Evolutionary conservation across 345 rosid species (phyloP), one percentile per base, ranked within the genome.

Genomic region (Pistacia vera): DNA sequence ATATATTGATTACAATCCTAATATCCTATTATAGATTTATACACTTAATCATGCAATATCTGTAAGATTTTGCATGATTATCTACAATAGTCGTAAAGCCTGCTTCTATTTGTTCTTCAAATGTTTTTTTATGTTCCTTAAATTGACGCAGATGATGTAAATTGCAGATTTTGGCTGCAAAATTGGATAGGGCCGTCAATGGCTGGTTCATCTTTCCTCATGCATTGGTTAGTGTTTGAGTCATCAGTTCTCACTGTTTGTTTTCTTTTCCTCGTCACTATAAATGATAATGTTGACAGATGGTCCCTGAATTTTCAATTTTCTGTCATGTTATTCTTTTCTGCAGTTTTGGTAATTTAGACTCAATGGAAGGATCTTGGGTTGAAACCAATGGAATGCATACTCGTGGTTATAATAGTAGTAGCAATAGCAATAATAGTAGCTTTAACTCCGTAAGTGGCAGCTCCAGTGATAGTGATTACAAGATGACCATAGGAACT

Each of bases 121-220:
- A 44, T 55, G 17, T 69, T 75, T 52, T 18, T 63, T 46, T 60
- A 25, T 69, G 44, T 25, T 79, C 71, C 55, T 57, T 63, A 30
- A 72, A 63, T 63, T 74, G 38, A 76, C 11, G 12, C 7, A 35
- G 59, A 13, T 28, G 20, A 57, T 68, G 35, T 87, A 66, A 59
- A 79, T 78, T 82, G 88, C 97, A 97, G 99, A 78, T 94, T 97
- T 83, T 97, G 99, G 99, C 88, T 97, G 77, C 99, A 97, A 83
- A 91, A 97, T 77, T 97, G 99, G 99, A 89, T 89, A 75, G 99
- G 99, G 77, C 97, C 97, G 28, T 97, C 99, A 48, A 81, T 91
- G 80, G 83, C 88, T 73, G 98, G 93, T 77, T 90, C 98, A 74
- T 89, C 98, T 35, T 88, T 92, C 76, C 90, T 86, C 78, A 92